A percentile compares a stretch with the other conserved stretches of the same genome.
Conservation (phyloP, 2,329 filamentous ascomycete species). For the Phialophora expanda region DNA sequence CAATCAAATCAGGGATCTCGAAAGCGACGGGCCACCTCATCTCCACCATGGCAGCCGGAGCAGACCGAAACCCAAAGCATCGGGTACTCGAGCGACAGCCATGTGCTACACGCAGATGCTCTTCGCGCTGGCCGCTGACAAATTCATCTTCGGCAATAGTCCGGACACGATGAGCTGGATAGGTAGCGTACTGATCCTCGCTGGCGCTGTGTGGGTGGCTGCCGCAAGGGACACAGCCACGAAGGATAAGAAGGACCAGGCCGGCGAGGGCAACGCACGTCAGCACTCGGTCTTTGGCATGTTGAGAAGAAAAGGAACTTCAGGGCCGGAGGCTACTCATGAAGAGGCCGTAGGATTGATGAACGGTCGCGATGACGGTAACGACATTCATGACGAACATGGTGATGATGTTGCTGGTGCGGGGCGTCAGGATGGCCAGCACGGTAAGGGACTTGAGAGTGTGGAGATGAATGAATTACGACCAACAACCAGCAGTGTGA, state of each 20-base stretch:
- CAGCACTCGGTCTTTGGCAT: slow-evolving; percentile 11
- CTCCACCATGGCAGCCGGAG: slow-evolving; percentile 29
- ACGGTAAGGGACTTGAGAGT: slow-evolving; percentile 12
- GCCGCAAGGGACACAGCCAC: slow-evolving; percentile 53
- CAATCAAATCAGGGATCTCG: slow-evolving; percentile 25
- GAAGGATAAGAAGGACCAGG: slow-evolving; percentile 27
- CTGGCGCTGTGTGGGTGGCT: slow-evolving; percentile 68
- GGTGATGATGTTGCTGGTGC: not conserved
- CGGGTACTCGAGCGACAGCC: slow-evolving; percentile 61
- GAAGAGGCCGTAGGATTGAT: slow-evolving; percentile 27
- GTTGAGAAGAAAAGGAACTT: slow-evolving; percentile 12
- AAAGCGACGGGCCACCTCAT: slow-evolving; percentile 15
- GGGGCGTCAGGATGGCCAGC: not conserved
- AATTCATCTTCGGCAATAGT: slow-evolving; percentile 65
- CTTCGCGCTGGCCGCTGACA: slow-evolving; percentile 69
- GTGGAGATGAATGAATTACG: slow-evolving; percentile 12
- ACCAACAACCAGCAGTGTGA: not conserved
- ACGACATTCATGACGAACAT: slow-evolving; percentile 15
- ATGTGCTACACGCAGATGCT: slow-evolving; percentile 75
- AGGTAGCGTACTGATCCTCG: slow-evolving; percentile 68
- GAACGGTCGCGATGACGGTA: slow-evolving; percentile 23
- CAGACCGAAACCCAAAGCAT: slow-evolving; percentile 35
- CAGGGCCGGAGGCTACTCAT: slow-evolving; percentile 3
- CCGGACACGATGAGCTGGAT: slow-evolving; percentile 63
- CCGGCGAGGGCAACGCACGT: slow-evolving; percentile 28